These are phyloP conservation scores for Galerina sulciceps DNA, from an alignment of 768 basidiomycete genomes.

Conservation along the genomic window DNA sequence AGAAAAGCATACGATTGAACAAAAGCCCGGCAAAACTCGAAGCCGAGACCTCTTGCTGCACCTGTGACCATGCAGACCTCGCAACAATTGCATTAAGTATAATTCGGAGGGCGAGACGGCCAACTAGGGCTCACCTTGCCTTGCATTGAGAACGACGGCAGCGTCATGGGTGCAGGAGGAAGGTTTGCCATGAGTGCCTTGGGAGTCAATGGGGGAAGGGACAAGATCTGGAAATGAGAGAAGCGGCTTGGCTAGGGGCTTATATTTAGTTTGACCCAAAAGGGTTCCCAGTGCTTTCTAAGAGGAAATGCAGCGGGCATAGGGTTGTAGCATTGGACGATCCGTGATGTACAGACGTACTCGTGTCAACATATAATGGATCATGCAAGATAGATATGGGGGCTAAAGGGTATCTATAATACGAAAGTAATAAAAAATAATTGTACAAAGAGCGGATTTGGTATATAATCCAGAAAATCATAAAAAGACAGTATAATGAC, in stretches of 20 bases:
- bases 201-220: neutral
- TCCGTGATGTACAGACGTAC: slow-evolving; percentile 11
- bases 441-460: slow-evolving; percentile 42
- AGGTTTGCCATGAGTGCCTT: slow-evolving; percentile 10
- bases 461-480: slow-evolving; percentile 33
- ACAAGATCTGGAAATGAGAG: neutral
- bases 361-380: slow-evolving; percentile 20
- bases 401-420: slow-evolving; percentile 46
- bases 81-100: slow-evolving; percentile 1
- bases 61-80: slow-evolving; percentile 94
- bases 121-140: slow-evolving; percentile 55
- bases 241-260: too few species aligned
- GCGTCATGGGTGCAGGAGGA: slow-evolving; percentile 44
- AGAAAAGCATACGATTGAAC: slow-evolving; percentile 67
- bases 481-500: slow-evolving; percentile 27
- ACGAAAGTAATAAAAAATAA: slow-evolving; percentile 37
- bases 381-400: slow-evolving; percentile 32
- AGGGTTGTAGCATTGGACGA: neutral
- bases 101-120: neutral
- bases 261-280: too few species aligned
- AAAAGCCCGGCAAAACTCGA: slow-evolving; percentile 91
- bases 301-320: neutral
- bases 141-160: slow-evolving; percentile 80
- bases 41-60: slow-evolving; percentile 88
- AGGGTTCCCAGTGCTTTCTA: neutral